Evolutionary conservation across 2,329 filamentous ascomycete species (phyloP).

Genomic region (Fusarium sp.): DNA sequence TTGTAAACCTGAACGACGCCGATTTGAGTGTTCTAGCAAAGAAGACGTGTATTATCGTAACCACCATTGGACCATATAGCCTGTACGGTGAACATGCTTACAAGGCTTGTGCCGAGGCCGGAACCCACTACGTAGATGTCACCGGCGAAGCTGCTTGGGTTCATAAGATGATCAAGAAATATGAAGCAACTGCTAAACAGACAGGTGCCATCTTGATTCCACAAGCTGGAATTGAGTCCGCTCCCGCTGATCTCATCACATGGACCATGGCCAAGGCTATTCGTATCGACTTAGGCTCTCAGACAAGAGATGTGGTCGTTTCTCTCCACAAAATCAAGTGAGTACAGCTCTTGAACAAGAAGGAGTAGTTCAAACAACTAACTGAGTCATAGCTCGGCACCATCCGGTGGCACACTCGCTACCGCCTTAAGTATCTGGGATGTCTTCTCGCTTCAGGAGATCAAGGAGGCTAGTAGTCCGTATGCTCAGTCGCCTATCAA

Average conservation of each 20-base stretch:
- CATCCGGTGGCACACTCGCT: conserved; percentile 74
- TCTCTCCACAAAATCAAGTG: conserved; percentile 57
- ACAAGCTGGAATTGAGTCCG: conserved; percentile 70
- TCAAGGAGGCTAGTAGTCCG: conserved; percentile 58
- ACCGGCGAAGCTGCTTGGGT: conserved; percentile 70
- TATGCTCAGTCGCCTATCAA: conserved; percentile 68
- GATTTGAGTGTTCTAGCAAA: conserved; percentile 61
- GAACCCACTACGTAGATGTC: conserved; percentile 72
- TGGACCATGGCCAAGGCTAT: conserved; percentile 63
- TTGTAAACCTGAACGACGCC: conserved; percentile 57
- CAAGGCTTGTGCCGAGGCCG: conserved; percentile 68
- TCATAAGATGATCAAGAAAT: conserved; percentile 68
- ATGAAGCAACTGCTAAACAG: conserved; percentile 61
- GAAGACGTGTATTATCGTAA: conserved; percentile 66
- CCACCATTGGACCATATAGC: conserved; percentile 68
- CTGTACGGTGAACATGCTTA: conserved; percentile 67
- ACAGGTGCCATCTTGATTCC: conserved; percentile 69
- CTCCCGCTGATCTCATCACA: conserved; percentile 67
- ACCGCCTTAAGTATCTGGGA: conserved; percentile 72
- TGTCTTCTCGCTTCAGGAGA: conserved; percentile 58
- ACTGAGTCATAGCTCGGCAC: conserved; percentile 43
- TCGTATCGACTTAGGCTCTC: conserved; percentile 59
- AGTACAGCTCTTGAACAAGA: conserved; percentile 13
- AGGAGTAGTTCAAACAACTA: neutral
- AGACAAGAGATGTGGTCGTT: conserved; percentile 64